Percentiles rank a stretch among this genome's conserved stretches.
Conservation (phyloP, 169 alveolate genomes). For the Plasmodium knowlesi region DNA sequence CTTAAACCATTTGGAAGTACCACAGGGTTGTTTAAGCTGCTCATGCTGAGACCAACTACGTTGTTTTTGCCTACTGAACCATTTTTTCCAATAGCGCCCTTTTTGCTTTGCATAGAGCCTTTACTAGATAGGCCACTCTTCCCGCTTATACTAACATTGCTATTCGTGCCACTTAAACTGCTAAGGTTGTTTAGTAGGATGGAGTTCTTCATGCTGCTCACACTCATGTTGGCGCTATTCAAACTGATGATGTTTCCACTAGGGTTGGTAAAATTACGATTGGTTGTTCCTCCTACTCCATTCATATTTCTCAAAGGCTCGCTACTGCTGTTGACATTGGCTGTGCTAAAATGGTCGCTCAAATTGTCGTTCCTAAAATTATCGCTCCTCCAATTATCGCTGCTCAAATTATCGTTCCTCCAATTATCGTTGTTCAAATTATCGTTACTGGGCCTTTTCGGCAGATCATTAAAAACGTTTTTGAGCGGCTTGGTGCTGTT, state of each 20-base stretch:
- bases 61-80: not conserved
- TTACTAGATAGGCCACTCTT: not conserved
- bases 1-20: not conserved
- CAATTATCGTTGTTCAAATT: slow-evolving; percentile 33
- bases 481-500: slow-evolving; percentile 13
- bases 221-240: slow-evolving; percentile 8
- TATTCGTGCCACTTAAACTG: not conserved
- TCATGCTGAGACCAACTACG: not conserved
- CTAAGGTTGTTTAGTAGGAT: not conserved
- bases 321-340: not conserved
- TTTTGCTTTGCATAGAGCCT: not conserved
- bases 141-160: slow-evolving; percentile 14
- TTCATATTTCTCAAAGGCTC: not conserved
- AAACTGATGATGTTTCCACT: not conserved
- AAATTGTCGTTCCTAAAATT: slow-evolving; percentile 9
- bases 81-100: not conserved
- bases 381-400: too few relatives aligned
- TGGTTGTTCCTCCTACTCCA: not conserved
- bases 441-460: not conserved
- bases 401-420: slow-evolving; percentile 12
- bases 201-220: slow-evolving; percentile 1
- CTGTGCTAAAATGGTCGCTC: not conserved
- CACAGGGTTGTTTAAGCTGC: not conserved
- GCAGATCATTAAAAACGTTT: slow-evolving; percentile 9
- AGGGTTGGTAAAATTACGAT: slow-evolving; percentile 18